These are phyloP conservation scores for Huiozyma naganishii DNA, from an alignment of 805 yeast species.

Conservation along the genomic window DNA sequence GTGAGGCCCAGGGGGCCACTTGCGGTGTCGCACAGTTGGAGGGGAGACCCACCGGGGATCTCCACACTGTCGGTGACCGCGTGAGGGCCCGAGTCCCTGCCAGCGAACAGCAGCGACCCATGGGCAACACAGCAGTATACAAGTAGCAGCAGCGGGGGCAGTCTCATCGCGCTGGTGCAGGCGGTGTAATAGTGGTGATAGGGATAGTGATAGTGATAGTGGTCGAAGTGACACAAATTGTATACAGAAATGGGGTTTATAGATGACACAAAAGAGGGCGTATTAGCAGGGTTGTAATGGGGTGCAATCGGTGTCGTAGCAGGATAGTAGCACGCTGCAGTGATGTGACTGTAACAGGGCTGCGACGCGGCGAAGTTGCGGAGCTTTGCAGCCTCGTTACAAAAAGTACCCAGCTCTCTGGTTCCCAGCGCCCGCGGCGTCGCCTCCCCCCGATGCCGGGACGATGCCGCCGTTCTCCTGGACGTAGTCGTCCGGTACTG, in stretches of 20 bases:
- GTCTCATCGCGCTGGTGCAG: background rate
- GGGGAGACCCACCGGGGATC: constrained; percentile 85
- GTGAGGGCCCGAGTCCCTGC: background rate
- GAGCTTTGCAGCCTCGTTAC: constrained; percentile 3
- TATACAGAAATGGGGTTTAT: background rate
- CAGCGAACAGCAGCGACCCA: background rate
- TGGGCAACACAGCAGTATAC: background rate
- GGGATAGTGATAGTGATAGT: background rate
- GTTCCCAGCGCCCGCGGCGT: constrained; percentile 16
- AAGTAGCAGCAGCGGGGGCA: background rate
- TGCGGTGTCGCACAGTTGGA: constrained; percentile 60
- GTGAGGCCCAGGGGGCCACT: constrained; percentile 48
- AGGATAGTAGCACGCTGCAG: background rate
- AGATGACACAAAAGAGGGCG: background rate
- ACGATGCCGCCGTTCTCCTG: constrained; percentile 15
- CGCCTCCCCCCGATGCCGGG: constrained; percentile 13
- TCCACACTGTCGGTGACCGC: constrained; percentile 35
- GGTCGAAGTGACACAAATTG: background rate
- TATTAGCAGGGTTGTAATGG: background rate
- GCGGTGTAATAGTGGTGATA: background rate
- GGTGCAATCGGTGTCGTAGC: background rate
- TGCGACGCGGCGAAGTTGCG: background rate
- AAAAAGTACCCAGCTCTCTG: constrained; percentile 30
- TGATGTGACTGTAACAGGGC: background rate
- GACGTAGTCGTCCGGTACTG: constrained; percentile 74